Base-by-base conservation (phyloP, 805 yeast species). In the Ogataea parapolymorpha region DNA sequence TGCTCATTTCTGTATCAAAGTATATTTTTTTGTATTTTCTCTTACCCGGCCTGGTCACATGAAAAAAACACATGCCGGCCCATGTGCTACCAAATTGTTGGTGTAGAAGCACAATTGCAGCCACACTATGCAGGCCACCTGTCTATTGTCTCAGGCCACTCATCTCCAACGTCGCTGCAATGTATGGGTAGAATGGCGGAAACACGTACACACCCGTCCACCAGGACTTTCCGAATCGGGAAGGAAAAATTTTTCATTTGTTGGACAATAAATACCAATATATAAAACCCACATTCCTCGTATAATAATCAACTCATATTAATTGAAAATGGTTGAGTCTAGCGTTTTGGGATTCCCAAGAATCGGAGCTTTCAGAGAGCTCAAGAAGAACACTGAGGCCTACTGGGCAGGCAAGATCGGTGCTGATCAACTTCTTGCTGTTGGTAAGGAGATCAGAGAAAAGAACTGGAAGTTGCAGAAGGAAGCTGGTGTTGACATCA, bases 271-370 rank as follows among this genome's bases (percentile, higher is more conserved):
- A 32, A 9, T 20, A 10, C 26, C 23, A 26, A 33, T 42, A 42
- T 42, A 42, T 32, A 37, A 37, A 33, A 31, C 33, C 34, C 40
- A 26, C 32, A 30, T 30, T 35, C 30, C 40, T 27, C 20, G 39
- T 35, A 14, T 23, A 32, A 35, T 33, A 39, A 15, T 32, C 27
- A 32, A 38, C 34, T 39, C 37, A 33, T 26, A 27, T 36, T 36
- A 36, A 40, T 35, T 13, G 32, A 75, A 46, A 62, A 91, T 91
- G 98, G 98, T 91, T 72, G 83, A 83, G 73, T 91, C 98, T 53
- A 81, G 96, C 66, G 95, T 93, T 61, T 81, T 93, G 74, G 99
- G 99, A 71, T 93, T 93, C 93, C 99, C 99, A 75, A 93, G 99
- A 79, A 93, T 91, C 66, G 99, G 99, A 65, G 93, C 96, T 62